These are phyloP conservation scores for Rhododendron ovatum DNA, from an alignment of 148 eudicot genomes.

Conservation along the genomic window DNA sequence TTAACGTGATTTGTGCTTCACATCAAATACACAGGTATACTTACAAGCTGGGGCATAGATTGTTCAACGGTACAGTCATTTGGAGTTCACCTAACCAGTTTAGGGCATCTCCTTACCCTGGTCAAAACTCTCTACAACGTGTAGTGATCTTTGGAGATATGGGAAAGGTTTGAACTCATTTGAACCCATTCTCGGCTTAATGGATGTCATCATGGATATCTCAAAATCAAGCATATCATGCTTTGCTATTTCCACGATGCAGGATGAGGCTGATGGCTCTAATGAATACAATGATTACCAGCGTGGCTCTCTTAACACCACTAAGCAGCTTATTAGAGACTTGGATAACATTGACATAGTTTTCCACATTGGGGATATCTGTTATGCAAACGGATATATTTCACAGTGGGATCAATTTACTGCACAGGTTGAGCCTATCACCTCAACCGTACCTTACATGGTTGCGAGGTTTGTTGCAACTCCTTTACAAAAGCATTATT, in stretches of 20 bases:
- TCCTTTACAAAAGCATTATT: not conserved
- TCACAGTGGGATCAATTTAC: constrained; percentile 96
- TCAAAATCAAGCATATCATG: not conserved
- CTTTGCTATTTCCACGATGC: constrained; percentile 9
- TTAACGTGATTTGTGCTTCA: not conserved
- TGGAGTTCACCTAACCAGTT: constrained; percentile 62
- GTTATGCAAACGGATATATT: constrained; percentile 79
- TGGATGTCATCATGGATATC: not conserved
- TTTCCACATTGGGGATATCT: constrained; percentile 75
- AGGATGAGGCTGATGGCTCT: constrained; percentile 84
- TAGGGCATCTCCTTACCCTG: constrained; percentile 78
- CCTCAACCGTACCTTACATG: constrained; percentile 77
- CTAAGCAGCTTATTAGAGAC: constrained; percentile 52
- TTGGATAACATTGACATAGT: constrained; percentile 63
- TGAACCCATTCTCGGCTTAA: not conserved
- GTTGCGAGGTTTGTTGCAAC: constrained; percentile 48
- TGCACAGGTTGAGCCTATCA: constrained; percentile 70
- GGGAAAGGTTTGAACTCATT: constrained; percentile 65
- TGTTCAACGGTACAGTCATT: constrained; percentile 43
- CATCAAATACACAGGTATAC: constrained; percentile 44
- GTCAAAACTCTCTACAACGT: constrained; percentile 63
- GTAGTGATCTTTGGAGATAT: constrained; percentile 79
- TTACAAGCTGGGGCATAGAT: constrained; percentile 63
- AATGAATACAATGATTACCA: constrained; percentile 64
- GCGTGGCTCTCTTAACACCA: constrained; percentile 74